A percentile compares a stretch with the other conserved stretches of the same genome.
These are phyloP conservation scores for Pythium dissotocum DNA, from an alignment of 352 stramenopile genomes.

Conservation along the genomic window DNA sequence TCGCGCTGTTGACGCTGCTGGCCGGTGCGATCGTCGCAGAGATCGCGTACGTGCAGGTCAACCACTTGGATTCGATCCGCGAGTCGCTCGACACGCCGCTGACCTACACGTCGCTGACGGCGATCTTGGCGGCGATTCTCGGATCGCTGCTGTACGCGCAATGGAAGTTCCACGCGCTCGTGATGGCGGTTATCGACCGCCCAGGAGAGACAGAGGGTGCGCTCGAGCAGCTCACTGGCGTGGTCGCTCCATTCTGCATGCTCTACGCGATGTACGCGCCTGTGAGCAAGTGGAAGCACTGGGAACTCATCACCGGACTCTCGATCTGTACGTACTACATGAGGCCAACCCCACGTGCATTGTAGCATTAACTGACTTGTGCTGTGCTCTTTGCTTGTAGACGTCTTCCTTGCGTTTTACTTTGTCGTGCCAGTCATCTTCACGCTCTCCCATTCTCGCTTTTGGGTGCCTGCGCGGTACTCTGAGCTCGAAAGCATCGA, in stretches of 20 bases:
- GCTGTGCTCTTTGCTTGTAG: not conserved
- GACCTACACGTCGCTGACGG: slow-evolving; percentile 13
- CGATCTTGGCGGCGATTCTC: slow-evolving; percentile 20
- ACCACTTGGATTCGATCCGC: slow-evolving; percentile 10
- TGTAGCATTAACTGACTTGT: too few species aligned
- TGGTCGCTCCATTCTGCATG: slow-evolving; percentile 31
- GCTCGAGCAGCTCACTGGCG: slow-evolving; percentile 30
- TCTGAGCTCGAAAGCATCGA: slow-evolving; percentile 51
- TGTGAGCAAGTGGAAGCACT: slow-evolving; percentile 35
- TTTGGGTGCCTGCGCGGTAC: slow-evolving; percentile 54
- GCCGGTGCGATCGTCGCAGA: slow-evolving; percentile 24
- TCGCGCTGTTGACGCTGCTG: slow-evolving; percentile 30
- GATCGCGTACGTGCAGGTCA: slow-evolving; percentile 23
- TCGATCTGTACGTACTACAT: slow-evolving; percentile 34
- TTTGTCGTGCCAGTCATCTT: slow-evolving; percentile 36
- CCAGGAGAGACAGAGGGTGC: slow-evolving; percentile 27
- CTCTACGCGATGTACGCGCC: slow-evolving; percentile 32
- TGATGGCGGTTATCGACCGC: slow-evolving; percentile 40
- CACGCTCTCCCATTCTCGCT: slow-evolving; percentile 36
- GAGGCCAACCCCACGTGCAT: too few species aligned
- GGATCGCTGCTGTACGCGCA: slow-evolving; percentile 46
- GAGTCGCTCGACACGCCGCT: slow-evolving; percentile 1
- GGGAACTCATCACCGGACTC: slow-evolving; percentile 31
- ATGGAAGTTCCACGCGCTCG: slow-evolving; percentile 42
- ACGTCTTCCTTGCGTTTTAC: slow-evolving; percentile 39